These are phyloP conservation scores for Skeletonema grethae DNA, from an alignment of 108 stramenopile genomes.

Conservation along the genomic window DNA sequence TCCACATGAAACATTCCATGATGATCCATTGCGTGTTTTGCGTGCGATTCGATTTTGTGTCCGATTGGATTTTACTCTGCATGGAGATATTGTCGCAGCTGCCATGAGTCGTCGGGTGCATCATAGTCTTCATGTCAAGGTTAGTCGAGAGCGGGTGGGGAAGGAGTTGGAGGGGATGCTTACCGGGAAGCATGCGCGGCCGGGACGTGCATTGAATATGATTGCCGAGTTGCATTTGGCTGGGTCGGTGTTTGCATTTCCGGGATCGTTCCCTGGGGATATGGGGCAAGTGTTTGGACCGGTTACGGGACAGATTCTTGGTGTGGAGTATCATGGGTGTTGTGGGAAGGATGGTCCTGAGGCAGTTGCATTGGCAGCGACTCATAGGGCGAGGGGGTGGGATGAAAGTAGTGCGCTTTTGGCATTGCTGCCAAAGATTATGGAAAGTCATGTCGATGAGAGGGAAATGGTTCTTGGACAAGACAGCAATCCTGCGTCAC, in stretches of 20 bases:
- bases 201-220: constrained; percentile 62
- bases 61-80: constrained; percentile 72
- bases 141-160: constrained; percentile 89
- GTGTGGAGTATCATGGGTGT: constrained; percentile 34
- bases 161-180: constrained; percentile 92
- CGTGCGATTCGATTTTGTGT: constrained; percentile 91
- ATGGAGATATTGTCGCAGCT: constrained; percentile 62
- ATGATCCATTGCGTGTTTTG: constrained; percentile 93
- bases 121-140: constrained; percentile 77
- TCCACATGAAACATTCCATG: constrained; percentile 80
- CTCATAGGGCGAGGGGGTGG: constrained; percentile 45
- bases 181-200: constrained; percentile 70
- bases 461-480: constrained; percentile 10
- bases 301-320: constrained; percentile 45
- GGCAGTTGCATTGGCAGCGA: constrained; percentile 35
- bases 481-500: not conserved
- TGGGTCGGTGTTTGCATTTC: constrained; percentile 70
- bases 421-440: constrained; percentile 31
- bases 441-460: constrained; percentile 38
- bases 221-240: constrained; percentile 73
- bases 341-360: constrained; percentile 31
- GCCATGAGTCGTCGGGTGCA: constrained; percentile 61
- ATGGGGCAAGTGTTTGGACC: constrained; percentile 26
- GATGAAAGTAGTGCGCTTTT: constrained; percentile 45
- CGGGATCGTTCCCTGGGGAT: constrained; percentile 56